Base-by-base conservation (phyloP, 148 eudicot genomes). In the Pharnaceum exiguum region DNA sequence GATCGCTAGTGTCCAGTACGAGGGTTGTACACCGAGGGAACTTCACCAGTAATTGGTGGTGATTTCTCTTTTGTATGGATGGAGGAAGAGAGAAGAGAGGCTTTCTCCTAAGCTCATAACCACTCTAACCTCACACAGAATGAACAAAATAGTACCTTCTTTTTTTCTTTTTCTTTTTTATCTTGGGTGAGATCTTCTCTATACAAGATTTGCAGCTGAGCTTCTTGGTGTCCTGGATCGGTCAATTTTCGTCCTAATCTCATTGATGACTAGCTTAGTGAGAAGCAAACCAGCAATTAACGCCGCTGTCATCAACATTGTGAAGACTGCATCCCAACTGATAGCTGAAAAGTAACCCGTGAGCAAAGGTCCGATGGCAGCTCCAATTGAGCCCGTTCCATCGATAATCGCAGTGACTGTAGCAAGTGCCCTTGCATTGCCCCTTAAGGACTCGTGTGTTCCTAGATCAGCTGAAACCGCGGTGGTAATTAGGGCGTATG, bases 401-500 rank as follows among this genome's bases (percentile, higher is more conserved):
- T 93, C 98, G 50, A 93, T 93, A 17, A 93, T 93, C 15, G 98
- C 95, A 0, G 98, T 88, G 26, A 93, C 98, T 0, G 95, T 93
- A 22, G 98, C 98, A 3, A 93, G 82, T 3, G 96, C 98, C 18
- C 90, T 69, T 0, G 95, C 68, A 59, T 81, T 84, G 1, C 96
- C 98, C 55, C 46, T 88, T 25, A 93, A 36, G 0, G 95, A 85
- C 58, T 82, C 77, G 61, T 93, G 98, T 4, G 96, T 88, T 16
- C 98, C 98, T 1, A 93, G 78, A 65, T 93, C 98, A 2, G 96
- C 90, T 19, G 98, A 93, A 13, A 93, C 96, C 0, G 98, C 98
- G 0, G 98, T 93, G 29, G 98, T 88, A 46, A 93, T 93, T 2
- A 93, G 81, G 21, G 98, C 96, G 26, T 93, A 93, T 2, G 98